Conservation (phyloP, 331 rosid genomes). For the Saraca asoca region DNA sequence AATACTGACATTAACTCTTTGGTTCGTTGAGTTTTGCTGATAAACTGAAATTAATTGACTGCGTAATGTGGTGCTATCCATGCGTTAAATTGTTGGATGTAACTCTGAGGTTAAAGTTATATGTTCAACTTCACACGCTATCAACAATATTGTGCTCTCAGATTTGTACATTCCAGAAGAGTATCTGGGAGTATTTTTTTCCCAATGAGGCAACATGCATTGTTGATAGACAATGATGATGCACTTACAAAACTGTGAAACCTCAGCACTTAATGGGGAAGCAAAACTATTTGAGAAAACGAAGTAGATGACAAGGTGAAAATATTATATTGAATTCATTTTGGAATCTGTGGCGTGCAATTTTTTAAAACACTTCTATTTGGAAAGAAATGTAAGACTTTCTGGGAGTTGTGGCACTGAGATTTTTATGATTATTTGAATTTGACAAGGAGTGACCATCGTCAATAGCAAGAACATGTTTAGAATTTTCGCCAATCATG, state of each 20-base stretch:
- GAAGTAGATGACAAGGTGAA: not conserved
- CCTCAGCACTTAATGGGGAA: conserved; percentile 20
- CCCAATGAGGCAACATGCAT: conserved; percentile 11
- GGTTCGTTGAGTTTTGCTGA: not conserved
- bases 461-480: not conserved
- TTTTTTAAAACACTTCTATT: not conserved
- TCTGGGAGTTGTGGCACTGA: not conserved
- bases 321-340: not conserved
- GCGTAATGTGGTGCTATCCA: not conserved
- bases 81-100: not conserved
- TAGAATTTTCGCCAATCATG: conserved; percentile 13
- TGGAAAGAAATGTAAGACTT: conserved; percentile 8
- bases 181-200: not conserved
- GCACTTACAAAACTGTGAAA: not conserved
- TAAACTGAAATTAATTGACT: not conserved
- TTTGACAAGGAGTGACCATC: not conserved
- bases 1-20: not conserved
- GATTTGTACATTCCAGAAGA: too few species aligned
- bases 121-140: too few species aligned
- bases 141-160: too few species aligned
- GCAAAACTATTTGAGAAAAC: not conserved
- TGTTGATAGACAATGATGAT: conserved; percentile 22
- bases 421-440: conserved; percentile 4
- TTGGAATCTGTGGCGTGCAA: not conserved
- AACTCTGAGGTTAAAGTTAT: too few species aligned